Evolutionary conservation across 2,329 filamentous ascomycete species (phyloP).

Genomic region (Meredithiella fracta): DNA sequence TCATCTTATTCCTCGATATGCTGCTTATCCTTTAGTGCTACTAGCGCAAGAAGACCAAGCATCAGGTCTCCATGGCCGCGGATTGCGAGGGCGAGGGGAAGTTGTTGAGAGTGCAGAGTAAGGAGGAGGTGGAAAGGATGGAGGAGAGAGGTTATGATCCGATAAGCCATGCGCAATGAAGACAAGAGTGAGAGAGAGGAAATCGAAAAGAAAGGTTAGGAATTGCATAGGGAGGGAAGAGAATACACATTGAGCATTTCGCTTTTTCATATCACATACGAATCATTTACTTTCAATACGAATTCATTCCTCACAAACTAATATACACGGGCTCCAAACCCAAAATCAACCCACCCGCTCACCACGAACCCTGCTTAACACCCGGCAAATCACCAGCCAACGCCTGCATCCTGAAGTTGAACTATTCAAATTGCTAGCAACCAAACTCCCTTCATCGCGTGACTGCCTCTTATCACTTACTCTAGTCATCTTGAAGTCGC

Average conservation of each 20-base stretch:
- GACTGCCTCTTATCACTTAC: slow-evolving; percentile 36
- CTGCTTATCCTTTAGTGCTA: slow-evolving; percentile 13
- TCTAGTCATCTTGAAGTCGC: slow-evolving; percentile 81
- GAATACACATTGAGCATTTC: not conserved
- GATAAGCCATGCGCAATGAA: slow-evolving; percentile 6
- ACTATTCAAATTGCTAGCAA: slow-evolving; percentile 35
- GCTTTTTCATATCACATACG: not conserved
- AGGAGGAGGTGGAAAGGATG: slow-evolving; percentile 8
- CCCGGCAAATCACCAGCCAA: slow-evolving; percentile 73
- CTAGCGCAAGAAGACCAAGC: slow-evolving; percentile 9
- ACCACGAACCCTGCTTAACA: slow-evolving; percentile 96
- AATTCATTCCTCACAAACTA: not conserved
- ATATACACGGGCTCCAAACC: slow-evolving; percentile 9
- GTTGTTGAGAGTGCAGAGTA: slow-evolving; percentile 7
- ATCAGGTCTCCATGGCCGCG: not conserved
- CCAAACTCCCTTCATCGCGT: not conserved
- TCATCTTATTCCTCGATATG: slow-evolving; percentile 13
- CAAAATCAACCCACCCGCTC: slow-evolving; percentile 21
- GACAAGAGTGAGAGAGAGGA: not conserved
- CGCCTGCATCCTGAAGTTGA: slow-evolving; percentile 81
- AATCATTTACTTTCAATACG: slow-evolving; percentile 5
- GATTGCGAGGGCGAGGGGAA: not conserved
- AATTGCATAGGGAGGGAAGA: not conserved
- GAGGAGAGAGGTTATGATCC: slow-evolving; percentile 13
- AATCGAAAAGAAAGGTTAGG: not conserved